Conservation (phyloP, 371 early-diverging fungal species). For the Mucor ambiguus region DNA sequence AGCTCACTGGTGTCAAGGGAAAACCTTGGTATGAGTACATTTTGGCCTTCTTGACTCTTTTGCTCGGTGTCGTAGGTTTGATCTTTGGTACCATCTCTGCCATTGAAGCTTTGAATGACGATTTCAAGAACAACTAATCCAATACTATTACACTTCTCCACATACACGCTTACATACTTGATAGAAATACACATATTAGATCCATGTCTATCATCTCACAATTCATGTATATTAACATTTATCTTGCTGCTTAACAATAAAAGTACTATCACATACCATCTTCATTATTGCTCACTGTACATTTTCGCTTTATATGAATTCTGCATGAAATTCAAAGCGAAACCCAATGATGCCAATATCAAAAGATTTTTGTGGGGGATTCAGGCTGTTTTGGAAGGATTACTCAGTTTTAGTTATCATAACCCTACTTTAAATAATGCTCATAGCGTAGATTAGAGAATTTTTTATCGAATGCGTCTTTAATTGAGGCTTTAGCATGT, state of each 20-base stretch:
- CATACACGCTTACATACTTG: not conserved
- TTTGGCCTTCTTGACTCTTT: slow-evolving; percentile 51
- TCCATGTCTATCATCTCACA: not conserved
- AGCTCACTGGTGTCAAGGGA: slow-evolving; percentile 55
- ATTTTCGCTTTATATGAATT: too few relatives aligned
- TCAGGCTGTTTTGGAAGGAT: too few relatives aligned
- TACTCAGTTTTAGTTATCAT: too few relatives aligned
- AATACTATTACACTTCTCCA: not conserved
- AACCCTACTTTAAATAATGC: too few relatives aligned
- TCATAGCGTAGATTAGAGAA: too few relatives aligned
- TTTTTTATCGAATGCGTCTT: too few relatives aligned
- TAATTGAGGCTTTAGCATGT: too few relatives aligned
- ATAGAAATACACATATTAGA: not conserved
- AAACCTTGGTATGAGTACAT: slow-evolving; percentile 41
- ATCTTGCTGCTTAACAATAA: not conserved
- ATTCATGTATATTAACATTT: not conserved
- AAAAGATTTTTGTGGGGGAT: too few relatives aligned
- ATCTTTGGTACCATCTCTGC: slow-evolving; percentile 66
- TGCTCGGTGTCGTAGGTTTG: slow-evolving; percentile 61
- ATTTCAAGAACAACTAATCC: slow-evolving; percentile 28
- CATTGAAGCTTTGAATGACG: slow-evolving; percentile 50
- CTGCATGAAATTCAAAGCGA: too few relatives aligned
- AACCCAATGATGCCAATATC: too few relatives aligned
- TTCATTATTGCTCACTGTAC: not conserved
- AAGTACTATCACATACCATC: not conserved